Base-by-base conservation (phyloP, 1,139 yeast species). In the Suhomyces bribrorum region DNA sequence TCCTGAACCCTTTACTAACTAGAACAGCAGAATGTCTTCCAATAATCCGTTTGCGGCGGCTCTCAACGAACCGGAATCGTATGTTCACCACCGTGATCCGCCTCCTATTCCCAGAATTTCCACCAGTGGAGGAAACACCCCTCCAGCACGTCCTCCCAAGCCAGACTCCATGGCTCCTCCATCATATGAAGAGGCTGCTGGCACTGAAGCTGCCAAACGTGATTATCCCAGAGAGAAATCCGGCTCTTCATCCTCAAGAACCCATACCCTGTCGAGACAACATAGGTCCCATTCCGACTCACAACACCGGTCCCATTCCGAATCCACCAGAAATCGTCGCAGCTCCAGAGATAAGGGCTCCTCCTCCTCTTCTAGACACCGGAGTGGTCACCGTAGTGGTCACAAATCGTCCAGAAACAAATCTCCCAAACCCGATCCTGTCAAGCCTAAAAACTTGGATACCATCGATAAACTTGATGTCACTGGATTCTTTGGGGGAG, bases 401-500 rank as follows among this genome's bases (percentile, higher is more conserved):
- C 43, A 43, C 32, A 44, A 38, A 25, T 49, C 54, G 8, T 47
- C 53, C 8, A 42, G 43, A 26, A 43, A 49, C 31, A 59, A 64
- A 51, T 56, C 74, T 50, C 66, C 75, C 11, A 62, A 69, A 44
- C 62, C 70, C 43, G 74, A 66, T 44, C 64, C 73, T 1, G 66
- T 64, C 28, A 73, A 76, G 55, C 61, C 76, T 16, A 80, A 81
- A 51, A 79, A 81, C 49, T 78, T 92, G 48, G 98, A 92, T 57
- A 87, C 95, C 5, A 92, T 92, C 53, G 98, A 92, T 66, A 86
- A 86, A 62, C 73, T 92, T 50, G 98, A 92, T 60, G 97, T 90
- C 26, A 89, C 97, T 6, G 97, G 96, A 1, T 75, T 92, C 48
- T 90, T 86, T 59, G 97, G 97, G n/a, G 83, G 87, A 30, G 87